These are phyloP conservation scores for Coemansia sp. DNA, from an alignment of 192 early-diverging fungal species.

Conservation along the genomic window DNA sequence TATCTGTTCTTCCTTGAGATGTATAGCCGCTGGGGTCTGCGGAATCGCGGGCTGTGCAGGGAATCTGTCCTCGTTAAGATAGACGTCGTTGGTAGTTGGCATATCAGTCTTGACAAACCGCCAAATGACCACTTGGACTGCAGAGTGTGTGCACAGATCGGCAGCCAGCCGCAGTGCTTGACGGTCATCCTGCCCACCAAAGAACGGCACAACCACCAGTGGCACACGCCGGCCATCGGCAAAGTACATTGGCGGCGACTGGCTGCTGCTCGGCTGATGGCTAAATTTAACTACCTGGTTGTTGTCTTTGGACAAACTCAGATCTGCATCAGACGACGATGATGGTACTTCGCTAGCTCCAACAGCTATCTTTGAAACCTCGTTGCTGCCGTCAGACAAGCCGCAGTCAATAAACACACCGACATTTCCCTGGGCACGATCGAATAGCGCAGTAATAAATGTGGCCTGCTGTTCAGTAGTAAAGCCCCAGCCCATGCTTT, in stretches of 20 bases:
- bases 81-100: slow-evolving; percentile 8
- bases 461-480: slow-evolving; percentile 50
- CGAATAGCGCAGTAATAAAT: slow-evolving; percentile 53
- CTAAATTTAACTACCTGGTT: not conserved
- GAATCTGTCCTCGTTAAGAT: slow-evolving; percentile 29
- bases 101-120: slow-evolving; percentile 34
- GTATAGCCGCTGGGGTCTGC: slow-evolving; percentile 11
- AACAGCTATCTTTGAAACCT: not conserved
- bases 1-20: not conserved
- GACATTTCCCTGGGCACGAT: slow-evolving; percentile 42
- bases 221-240: slow-evolving; percentile 52
- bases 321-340: not conserved
- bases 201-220: slow-evolving; percentile 67
- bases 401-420: slow-evolving; percentile 72
- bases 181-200: slow-evolving; percentile 74
- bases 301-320: not conserved
- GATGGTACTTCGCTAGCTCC: not conserved
- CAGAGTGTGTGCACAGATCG: slow-evolving; percentile 47
- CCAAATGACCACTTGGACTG: slow-evolving; percentile 55
- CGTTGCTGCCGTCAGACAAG: slow-evolving; percentile 49
- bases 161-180: slow-evolving; percentile 58
- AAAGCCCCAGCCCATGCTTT: slow-evolving; percentile 44
- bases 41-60: slow-evolving; percentile 19
- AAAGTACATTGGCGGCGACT: slow-evolving; percentile 10
- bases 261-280: slow-evolving; percentile 2